Conservation (phyloP, 2,329 filamentous ascomycete species). For the Colletotrichum sp. region DNA sequence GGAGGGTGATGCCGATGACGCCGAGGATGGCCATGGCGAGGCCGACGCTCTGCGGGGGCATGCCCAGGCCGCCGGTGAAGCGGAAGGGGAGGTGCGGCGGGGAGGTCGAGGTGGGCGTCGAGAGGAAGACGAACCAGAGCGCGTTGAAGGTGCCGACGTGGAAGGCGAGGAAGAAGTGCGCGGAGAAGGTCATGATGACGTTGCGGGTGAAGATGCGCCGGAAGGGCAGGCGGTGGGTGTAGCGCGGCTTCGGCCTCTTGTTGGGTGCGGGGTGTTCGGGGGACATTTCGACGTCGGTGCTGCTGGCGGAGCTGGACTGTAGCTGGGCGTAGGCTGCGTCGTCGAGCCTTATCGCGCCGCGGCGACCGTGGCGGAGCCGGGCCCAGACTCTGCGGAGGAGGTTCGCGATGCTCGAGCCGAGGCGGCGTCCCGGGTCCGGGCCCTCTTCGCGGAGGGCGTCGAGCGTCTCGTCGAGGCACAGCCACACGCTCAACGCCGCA, state of each 20-base stretch:
- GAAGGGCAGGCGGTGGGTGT: constrained; percentile 56
- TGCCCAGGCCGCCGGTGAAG: constrained; percentile 79
- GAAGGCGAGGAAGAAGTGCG: constrained; percentile 72
- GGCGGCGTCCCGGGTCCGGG: constrained; percentile 46
- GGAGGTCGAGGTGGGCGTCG: constrained; percentile 56
- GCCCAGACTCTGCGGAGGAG: constrained; percentile 30
- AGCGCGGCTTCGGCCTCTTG: constrained; percentile 34
- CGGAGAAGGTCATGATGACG: constrained; percentile 60
- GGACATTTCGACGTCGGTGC: constrained; percentile 33
- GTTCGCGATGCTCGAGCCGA: constrained; percentile 39
- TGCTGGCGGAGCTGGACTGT: constrained; percentile 30
- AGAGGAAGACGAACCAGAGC: constrained; percentile 79
- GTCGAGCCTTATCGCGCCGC: neutral
- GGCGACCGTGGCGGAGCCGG: neutral
- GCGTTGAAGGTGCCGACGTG: constrained; percentile 80
- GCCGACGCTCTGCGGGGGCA: constrained; percentile 75
- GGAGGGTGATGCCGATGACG: constrained; percentile 74
- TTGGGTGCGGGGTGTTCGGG: constrained; percentile 21
- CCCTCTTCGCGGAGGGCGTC: constrained; percentile 44
- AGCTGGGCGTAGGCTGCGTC: constrained; percentile 37
- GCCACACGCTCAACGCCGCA: constrained; percentile 49
- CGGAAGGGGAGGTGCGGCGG: constrained; percentile 55
- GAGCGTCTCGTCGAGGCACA: constrained; percentile 59
- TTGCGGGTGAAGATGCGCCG: constrained; percentile 61
- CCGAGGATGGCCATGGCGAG: constrained; percentile 80